A percentile compares a stretch with the other conserved stretches of the same genome.
phyloP scores from a whole-genome alignment of 2,329 filamentous ascomycete species.

The Chaetomium olivaceum region DNA sequence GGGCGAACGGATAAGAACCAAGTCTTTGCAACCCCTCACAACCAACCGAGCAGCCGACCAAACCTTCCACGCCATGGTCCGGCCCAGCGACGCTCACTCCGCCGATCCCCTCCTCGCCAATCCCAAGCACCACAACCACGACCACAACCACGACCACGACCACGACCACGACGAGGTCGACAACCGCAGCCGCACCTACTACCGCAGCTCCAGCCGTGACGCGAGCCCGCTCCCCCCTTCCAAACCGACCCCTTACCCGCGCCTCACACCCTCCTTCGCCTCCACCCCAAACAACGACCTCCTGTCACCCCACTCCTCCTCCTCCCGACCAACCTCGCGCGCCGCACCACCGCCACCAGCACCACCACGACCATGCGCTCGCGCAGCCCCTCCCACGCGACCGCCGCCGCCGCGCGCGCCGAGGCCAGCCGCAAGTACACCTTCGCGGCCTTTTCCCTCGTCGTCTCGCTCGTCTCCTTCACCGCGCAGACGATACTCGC shows the following conservation, averaged over 20 bases:
- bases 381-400: slow-evolving; percentile 65
- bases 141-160: not conserved
- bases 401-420: slow-evolving; percentile 55
- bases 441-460: slow-evolving; percentile 80
- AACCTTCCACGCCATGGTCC: slow-evolving; percentile 22
- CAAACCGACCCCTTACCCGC: not conserved
- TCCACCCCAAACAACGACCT: slow-evolving; percentile 6
- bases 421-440: slow-evolving; percentile 81
- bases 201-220: slow-evolving; percentile 18
- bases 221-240: slow-evolving; percentile 9
- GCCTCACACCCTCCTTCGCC: not conserved
- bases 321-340: slow-evolving; percentile 29
- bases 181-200: slow-evolving; percentile 21
- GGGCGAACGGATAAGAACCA: not conserved
- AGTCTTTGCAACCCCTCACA: not conserved
- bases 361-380: slow-evolving; percentile 62
- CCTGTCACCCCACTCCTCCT: not conserved
- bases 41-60: not conserved
- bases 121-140: not conserved
- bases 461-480: slow-evolving; percentile 82
- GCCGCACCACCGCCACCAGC: slow-evolving; percentile 57
- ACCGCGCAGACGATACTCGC: slow-evolving; percentile 94
- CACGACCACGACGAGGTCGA: slow-evolving; percentile 5
- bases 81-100: slow-evolving; percentile 18
- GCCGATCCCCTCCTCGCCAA: slow-evolving; percentile 28